Percentiles rank a stretch among this genome's conserved stretches.
Evolutionary conservation across 345 rosid genomes (phyloP).

Genomic region (Dimocarpus longan): DNA sequence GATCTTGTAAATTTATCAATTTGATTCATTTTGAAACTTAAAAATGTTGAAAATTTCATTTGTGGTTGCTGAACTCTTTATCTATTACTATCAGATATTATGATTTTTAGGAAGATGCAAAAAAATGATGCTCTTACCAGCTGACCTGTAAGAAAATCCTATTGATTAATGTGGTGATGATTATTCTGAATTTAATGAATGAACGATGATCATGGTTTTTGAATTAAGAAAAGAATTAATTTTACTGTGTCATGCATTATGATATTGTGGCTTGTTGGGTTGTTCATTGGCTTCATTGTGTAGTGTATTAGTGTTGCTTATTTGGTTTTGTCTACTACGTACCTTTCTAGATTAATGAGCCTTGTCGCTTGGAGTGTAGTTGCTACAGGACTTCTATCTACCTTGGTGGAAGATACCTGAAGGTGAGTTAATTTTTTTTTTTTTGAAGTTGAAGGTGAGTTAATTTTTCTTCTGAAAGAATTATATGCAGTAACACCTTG

Average conservation of each 20-base stretch:
- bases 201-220: background rate
- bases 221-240: background rate
- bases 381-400: slow-evolving; percentile 71
- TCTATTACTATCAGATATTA: background rate
- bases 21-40: slow-evolving; percentile 20
- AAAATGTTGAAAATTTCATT: background rate
- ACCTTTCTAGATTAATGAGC: slow-evolving; percentile 58
- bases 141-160: background rate
- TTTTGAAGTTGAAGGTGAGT: too few relatives aligned
- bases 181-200: background rate
- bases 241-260: background rate
- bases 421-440: too few relatives aligned
- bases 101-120: background rate
- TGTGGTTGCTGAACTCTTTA: background rate
- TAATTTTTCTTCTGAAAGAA: slow-evolving; percentile 7
- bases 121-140: slow-evolving; percentile 11
- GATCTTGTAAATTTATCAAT: background rate
- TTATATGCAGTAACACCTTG: background rate
- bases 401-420: slow-evolving; percentile 89
- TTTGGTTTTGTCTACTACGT: slow-evolving; percentile 1
- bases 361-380: slow-evolving; percentile 60
- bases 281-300: slow-evolving; percentile 3
- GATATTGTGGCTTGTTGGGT: background rate
- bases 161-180: background rate
- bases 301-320: slow-evolving; percentile 2